Base-by-base conservation (phyloP, 148 eudicot genomes). In the Salicornia ramosissima region DNA sequence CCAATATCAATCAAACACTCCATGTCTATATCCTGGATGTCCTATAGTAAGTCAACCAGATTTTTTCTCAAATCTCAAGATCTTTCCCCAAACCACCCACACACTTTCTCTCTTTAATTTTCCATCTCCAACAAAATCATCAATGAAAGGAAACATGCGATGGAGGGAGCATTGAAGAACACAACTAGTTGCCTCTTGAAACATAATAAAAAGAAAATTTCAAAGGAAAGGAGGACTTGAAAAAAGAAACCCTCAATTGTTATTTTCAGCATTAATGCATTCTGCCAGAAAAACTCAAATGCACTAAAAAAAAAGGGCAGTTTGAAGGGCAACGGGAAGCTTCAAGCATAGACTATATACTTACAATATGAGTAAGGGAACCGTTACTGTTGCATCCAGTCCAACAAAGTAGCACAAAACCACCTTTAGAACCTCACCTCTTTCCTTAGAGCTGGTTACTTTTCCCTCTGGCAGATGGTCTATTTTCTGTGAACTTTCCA, bases 341-440 rank as follows among this genome's bases (percentile, higher is more conserved):
- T 64, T 75, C 70, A 75, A 47, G 18, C 26, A 58, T 43, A 70
- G 57, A 45, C 56, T 21, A 47, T 46, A 65, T 64, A 89, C 97
- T 89, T 85, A 92, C 97, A 92, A 86, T 85, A 87, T 80, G 64
- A 89, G 71, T 70, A 90, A 70, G 40, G 97, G 96, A 68, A 89
- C 70, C 72, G 81, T 86, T 70, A 92, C 54, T 73, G 96, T 67
- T 61, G 90, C 86, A 89, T 89, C 89, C 83, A 92, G 75, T 72
- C 88, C 81, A 83, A 83, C 43, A 82, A 92, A 82, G 80, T 78
- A 85, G 78, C 81, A 57, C 82, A 83, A 79, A 58, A 76, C 88
- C 42, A 80, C 82, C 82, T 81, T 89, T 68, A 83, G 58, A 71
- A 81, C 63, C 67, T 77, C 76, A 63, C 74, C 71, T 80, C 85